Conservation (phyloP, 306 rosid genomes). For the Pueraria montana region DNA sequence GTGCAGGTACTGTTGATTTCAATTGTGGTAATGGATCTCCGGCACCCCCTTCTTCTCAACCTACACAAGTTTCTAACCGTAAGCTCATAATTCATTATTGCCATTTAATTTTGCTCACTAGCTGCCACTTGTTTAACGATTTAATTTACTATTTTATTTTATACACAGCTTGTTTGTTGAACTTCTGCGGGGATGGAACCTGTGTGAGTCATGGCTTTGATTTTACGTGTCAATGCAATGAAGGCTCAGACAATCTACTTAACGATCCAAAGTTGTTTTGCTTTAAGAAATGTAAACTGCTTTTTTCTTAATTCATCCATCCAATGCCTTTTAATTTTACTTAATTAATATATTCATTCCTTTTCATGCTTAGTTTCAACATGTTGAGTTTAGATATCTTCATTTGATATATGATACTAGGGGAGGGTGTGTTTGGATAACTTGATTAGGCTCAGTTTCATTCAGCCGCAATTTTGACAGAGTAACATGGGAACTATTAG, state of each 20-base stretch:
- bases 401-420: too few relatives aligned
- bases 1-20: slow-evolving; percentile 49
- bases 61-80: slow-evolving; percentile 25
- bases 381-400: too few relatives aligned
- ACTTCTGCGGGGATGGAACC: slow-evolving; percentile 53
- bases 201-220: slow-evolving; percentile 29
- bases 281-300: slow-evolving; percentile 56
- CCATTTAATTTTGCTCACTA: background rate
- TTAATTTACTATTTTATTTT: background rate
- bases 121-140: background rate
- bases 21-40: slow-evolving; percentile 34
- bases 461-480: too few relatives aligned
- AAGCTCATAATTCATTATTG: slow-evolving; percentile 25
- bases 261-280: slow-evolving; percentile 49
- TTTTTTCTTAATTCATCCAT: slow-evolving; percentile 25
- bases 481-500: too few relatives aligned
- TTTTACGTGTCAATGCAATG: slow-evolving; percentile 52
- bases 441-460: too few relatives aligned
- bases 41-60: background rate
- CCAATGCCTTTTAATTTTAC: too few relatives aligned
- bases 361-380: too few relatives aligned
- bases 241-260: slow-evolving; percentile 50
- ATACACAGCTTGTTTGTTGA: slow-evolving; percentile 50
- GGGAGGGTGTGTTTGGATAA: too few relatives aligned
- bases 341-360: too few relatives aligned